Evolutionary conservation across 2,329 filamentous ascomycete species (phyloP).

Genomic region (Ilyonectria robusta): DNA sequence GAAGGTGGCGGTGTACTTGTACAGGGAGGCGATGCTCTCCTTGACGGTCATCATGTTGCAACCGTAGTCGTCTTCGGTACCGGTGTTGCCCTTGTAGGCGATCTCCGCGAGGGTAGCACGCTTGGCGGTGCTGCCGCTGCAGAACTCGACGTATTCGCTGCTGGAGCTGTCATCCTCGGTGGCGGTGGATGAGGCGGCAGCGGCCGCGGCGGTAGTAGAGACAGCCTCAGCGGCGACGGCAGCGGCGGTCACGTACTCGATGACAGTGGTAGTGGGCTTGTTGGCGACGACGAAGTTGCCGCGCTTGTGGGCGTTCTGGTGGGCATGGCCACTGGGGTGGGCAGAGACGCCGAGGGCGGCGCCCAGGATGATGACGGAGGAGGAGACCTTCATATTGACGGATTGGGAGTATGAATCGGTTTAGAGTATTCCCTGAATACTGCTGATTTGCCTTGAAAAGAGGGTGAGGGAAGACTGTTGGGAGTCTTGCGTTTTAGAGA

Average conservation of each 20-base stretch:
- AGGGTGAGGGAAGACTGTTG: constrained; percentile 38
- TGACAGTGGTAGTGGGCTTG: constrained; percentile 49
- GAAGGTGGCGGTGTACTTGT: constrained; percentile 62
- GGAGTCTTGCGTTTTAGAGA: constrained; percentile 39
- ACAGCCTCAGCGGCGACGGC: constrained; percentile 32
- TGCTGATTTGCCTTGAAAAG: constrained; percentile 43
- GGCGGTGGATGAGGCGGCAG: constrained; percentile 8
- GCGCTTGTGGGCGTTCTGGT: constrained; percentile 53
- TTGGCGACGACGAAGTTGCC: constrained; percentile 53
- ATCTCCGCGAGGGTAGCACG: constrained; percentile 63
- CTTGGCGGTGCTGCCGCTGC: constrained; percentile 57
- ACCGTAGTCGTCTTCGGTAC: constrained; percentile 58
- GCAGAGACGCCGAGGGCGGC: constrained; percentile 59
- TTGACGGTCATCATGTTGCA: constrained; percentile 67
- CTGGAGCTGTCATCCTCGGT: constrained; percentile 25
- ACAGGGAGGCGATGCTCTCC: constrained; percentile 53
- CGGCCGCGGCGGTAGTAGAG: constrained; percentile 22
- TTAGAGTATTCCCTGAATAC: constrained; percentile 44
- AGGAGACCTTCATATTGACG: constrained; percentile 59
- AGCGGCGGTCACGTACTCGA: constrained; percentile 42
- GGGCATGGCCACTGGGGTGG: constrained; percentile 57
- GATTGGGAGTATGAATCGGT: constrained; percentile 21
- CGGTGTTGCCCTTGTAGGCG: constrained; percentile 63
- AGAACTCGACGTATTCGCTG: constrained; percentile 52
- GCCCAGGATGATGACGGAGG: constrained; percentile 54